Evolutionary conservation across 805 yeast species (phyloP), one percentile per base, ranked within the genome.

Genomic region (Teunomyces stri): DNA sequence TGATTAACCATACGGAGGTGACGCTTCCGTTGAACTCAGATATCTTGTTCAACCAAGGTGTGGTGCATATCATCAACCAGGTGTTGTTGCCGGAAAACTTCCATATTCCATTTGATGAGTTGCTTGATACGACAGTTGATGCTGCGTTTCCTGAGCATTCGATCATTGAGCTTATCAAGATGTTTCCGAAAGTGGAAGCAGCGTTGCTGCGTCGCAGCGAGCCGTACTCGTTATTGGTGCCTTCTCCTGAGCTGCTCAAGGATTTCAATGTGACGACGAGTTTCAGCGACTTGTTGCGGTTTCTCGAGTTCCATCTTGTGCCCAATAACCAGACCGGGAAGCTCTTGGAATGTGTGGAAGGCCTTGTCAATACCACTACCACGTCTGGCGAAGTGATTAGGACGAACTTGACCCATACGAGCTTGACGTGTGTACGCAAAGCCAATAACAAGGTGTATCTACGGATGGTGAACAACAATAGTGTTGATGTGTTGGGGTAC

Each of bases 31-130:
- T 74, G 44, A 75, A 79, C 49, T 65, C 80, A 1, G 97, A 91
- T 60, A 76, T 88, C 5, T 59, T 91, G 11, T 91, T 87, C 61
- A 82, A 80, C 52, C 85, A 87, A 61, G 98, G 98, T 1, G 96
- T 91, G 0, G 80, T 87, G 1, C 96, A 89, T 60, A 82, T 91
- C 1, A 69, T 87, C 10, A 68, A 75, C 31, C 63, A 74, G 4
- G 70, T 87, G 1, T 52, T 79, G 3, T 66, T 87, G 12, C 96
- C 97, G 0, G 61, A 67, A 0, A 63, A 68, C 20, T 62, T 91
- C 27, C 61, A 72, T 5, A 76, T 91, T 2, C 58, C 82, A 0
- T 62, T 85, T 9, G 41, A 50, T 3, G 85, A 89, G 46, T 70
- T 91, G 44, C 66, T 89, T 6, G 53, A 55, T 20, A 73, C 87